Conservation (phyloP, 1,284 basidiomycete genomes). For the Ceratobasidium sp. region DNA sequence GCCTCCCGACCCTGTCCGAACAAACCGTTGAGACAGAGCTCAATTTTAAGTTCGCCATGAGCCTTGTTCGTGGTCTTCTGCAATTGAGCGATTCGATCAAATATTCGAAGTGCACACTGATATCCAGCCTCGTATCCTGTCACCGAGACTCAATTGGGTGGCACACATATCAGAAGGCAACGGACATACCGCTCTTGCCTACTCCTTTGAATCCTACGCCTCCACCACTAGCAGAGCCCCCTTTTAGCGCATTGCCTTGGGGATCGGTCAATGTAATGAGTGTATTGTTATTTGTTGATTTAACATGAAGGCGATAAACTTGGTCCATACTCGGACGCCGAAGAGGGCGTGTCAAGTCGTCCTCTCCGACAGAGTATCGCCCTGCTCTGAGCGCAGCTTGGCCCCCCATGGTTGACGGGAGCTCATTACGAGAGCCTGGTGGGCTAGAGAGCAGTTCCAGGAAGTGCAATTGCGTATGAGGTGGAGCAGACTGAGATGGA, state of each 20-base stretch:
- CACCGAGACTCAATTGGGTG: background rate
- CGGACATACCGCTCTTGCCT: constrained; percentile 16
- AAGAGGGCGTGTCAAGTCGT: background rate
- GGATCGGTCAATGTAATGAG: constrained; percentile 38
- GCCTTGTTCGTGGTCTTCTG: constrained; percentile 15
- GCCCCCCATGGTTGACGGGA: background rate
- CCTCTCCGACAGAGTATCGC: background rate
- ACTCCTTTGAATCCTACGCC: constrained; percentile 40
- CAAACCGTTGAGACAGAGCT: constrained; percentile 39
- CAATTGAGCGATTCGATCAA: constrained; percentile 28
- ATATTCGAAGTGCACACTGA: constrained; percentile 40
- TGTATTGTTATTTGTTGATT: constrained; percentile 42
- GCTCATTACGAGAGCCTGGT: background rate
- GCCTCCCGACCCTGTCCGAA: constrained; percentile 42
- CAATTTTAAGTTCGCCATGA: constrained; percentile 23
- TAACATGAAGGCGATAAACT: constrained; percentile 38
- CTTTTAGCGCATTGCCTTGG: constrained; percentile 25
- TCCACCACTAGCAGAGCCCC: constrained; percentile 38
- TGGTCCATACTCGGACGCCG: background rate
- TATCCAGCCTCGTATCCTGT: constrained; percentile 42
- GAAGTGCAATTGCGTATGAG: background rate
- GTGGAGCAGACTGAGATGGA: background rate
- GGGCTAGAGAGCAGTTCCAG: background rate
- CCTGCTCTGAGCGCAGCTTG: background rate
- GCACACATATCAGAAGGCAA: background rate